Evolutionary conservation across 1,284 basidiomycete species (phyloP).

Genomic region (Trametes sp.): DNA sequence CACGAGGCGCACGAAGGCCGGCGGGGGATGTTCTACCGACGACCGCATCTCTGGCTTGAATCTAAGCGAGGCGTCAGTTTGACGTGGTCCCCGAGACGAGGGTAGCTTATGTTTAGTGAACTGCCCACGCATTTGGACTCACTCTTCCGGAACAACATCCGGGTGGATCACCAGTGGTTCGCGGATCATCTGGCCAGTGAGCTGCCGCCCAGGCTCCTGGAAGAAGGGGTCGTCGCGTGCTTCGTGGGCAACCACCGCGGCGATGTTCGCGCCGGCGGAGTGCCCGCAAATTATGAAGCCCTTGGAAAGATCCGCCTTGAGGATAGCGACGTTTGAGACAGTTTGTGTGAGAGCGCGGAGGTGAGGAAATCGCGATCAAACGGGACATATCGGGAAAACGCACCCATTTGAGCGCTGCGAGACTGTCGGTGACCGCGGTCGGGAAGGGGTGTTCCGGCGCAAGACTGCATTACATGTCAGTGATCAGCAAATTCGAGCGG

Average conservation of each 20-base stretch:
- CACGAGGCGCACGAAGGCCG: constrained; percentile 25
- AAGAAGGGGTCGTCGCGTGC: constrained; percentile 34
- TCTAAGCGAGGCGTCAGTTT: constrained; percentile 10
- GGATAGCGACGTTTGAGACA: constrained; percentile 12
- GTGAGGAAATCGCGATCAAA: neutral
- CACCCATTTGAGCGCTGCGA: constrained; percentile 37
- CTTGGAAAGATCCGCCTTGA: constrained; percentile 24
- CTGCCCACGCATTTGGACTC: neutral
- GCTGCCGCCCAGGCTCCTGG: constrained; percentile 2
- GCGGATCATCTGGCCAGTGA: constrained; percentile 32
- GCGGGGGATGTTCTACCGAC: constrained; percentile 30
- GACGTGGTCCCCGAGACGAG: too few species aligned
- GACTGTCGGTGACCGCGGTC: constrained; percentile 46
- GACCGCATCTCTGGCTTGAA: constrained; percentile 35
- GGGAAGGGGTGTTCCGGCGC: constrained; percentile 51
- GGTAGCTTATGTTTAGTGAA: neutral
- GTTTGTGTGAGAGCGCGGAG: constrained; percentile 10
- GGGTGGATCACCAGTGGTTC: constrained; percentile 23
- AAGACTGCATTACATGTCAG: constrained; percentile 31
- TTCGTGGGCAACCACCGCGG: constrained; percentile 25
- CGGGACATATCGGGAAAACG: neutral
- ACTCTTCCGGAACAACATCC: constrained; percentile 15
- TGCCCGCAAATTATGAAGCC: constrained; percentile 34
- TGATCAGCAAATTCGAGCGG: neutral
- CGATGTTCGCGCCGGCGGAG: constrained; percentile 34